Percentiles rank a stretch among this genome's conserved stretches.
These are phyloP conservation scores for Fomitiporia mediterranea DNA, from an alignment of 1,284 basidiomycete genomes.

Conservation along the genomic window DNA sequence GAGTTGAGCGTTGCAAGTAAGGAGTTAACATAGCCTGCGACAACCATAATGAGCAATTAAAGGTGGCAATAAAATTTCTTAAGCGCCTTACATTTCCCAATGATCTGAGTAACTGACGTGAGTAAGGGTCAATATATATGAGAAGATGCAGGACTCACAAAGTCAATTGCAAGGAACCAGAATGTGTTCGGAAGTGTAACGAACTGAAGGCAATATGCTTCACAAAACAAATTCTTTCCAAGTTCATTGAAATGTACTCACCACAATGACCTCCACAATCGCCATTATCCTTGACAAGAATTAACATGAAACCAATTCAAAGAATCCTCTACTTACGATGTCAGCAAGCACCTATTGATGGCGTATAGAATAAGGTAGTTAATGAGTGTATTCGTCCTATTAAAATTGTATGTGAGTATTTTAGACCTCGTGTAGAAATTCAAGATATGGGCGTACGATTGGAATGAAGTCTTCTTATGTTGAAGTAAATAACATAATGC, in stretches of 20 bases:
- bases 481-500: slow-evolving; percentile 37
- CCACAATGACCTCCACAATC: slow-evolving; percentile 36
- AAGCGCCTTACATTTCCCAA: slow-evolving; percentile 38
- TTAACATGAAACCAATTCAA: slow-evolving; percentile 3
- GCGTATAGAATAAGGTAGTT: slow-evolving; percentile 40
- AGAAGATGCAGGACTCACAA: slow-evolving; percentile 22
- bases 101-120: slow-evolving; percentile 24
- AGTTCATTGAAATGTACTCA: slow-evolving; percentile 18
- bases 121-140: background rate
- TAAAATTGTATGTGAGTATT: background rate
- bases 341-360: slow-evolving; percentile 43
- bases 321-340: slow-evolving; percentile 41
- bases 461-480: slow-evolving; percentile 27
- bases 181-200: slow-evolving; percentile 35
- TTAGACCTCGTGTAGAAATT: background rate
- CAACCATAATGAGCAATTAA: background rate
- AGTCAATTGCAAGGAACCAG: slow-evolving; percentile 42
- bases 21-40: slow-evolving; percentile 42
- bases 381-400: slow-evolving; percentile 38
- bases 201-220: slow-evolving; percentile 28
- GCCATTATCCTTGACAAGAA: slow-evolving; percentile 33
- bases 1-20: slow-evolving; percentile 42
- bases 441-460: slow-evolving; percentile 11
- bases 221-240: background rate
- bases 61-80: no score